phyloP scores from a whole-genome alignment of 306 rosid genomes.

The Canavalia gladiata region DNA sequence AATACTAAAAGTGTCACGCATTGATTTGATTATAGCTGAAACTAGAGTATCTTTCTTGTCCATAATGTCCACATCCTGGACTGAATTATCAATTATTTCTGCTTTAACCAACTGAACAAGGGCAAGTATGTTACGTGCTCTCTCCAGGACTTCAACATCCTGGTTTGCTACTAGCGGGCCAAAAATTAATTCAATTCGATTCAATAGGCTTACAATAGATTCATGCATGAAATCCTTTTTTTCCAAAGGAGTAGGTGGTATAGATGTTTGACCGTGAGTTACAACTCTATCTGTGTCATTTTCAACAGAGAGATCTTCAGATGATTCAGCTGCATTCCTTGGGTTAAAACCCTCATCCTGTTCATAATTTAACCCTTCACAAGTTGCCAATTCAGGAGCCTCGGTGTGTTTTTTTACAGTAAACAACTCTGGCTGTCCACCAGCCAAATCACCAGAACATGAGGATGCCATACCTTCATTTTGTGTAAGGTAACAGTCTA shows the following conservation, averaged over 20 bases:
- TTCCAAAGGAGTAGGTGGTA: constrained; percentile 40
- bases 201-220: constrained; percentile 62
- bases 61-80: constrained; percentile 51
- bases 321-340: constrained; percentile 56
- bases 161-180: constrained; percentile 67
- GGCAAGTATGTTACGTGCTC: constrained; percentile 72
- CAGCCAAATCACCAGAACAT: constrained; percentile 47
- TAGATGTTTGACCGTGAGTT: constrained; percentile 49
- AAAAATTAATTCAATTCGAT: constrained; percentile 64
- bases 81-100: constrained; percentile 52
- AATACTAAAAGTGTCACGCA: constrained; percentile 62
- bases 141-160: constrained; percentile 87
- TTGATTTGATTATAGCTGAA: constrained; percentile 56
- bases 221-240: constrained; percentile 55
- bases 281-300: constrained; percentile 45
- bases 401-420: constrained; percentile 47
- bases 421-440: constrained; percentile 46
- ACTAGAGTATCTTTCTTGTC: constrained; percentile 55
- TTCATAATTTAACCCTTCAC: constrained; percentile 49
- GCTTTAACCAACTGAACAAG: constrained; percentile 70
- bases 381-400: constrained; percentile 53
- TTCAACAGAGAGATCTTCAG: constrained; percentile 53
- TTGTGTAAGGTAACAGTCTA: constrained; percentile 66
- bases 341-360: constrained; percentile 68
- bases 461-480: constrained; percentile 48